Evolutionary conservation across 2,329 filamentous ascomycete species (phyloP).

Genomic region (Trichoderma lentiforme): DNA sequence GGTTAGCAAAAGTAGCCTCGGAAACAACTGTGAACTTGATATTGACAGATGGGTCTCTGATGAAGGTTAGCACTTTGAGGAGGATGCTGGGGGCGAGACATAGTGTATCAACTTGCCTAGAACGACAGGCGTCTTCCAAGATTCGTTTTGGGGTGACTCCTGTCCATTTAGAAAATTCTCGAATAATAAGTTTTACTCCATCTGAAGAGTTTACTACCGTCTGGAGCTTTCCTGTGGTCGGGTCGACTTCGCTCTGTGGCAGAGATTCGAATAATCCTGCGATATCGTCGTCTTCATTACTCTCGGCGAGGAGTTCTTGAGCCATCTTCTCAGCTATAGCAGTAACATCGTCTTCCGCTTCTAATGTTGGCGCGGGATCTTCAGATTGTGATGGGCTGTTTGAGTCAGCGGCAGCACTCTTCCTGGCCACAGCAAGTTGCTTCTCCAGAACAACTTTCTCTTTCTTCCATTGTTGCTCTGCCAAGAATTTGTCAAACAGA

Average conservation of each 20-base stretch:
- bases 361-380: constrained; percentile 31
- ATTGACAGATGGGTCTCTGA: constrained; percentile 63
- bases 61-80: constrained; percentile 5
- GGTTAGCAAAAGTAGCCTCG: constrained; percentile 68
- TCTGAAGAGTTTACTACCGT: constrained; percentile 53
- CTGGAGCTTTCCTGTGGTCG: constrained; percentile 54
- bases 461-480: constrained; percentile 63
- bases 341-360: constrained; percentile 46
- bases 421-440: constrained; percentile 50
- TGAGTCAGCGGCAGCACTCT: constrained; percentile 25
- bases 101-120: constrained; percentile 51
- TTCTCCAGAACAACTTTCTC: constrained; percentile 59
- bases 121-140: constrained; percentile 83
- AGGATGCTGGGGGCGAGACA: not conserved
- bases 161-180: constrained; percentile 80
- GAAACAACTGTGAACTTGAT: constrained; percentile 69
- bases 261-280: constrained; percentile 55
- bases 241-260: constrained; percentile 59
- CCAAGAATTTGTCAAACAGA: constrained; percentile 65
- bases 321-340: constrained; percentile 52
- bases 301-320: constrained; percentile 54
- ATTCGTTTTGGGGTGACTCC: constrained; percentile 73
- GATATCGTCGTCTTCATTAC: constrained; percentile 43
- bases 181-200: constrained; percentile 58
- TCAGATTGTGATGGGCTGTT: constrained; percentile 27